phyloP scores from a whole-genome alignment of 495 filamentous ascomycete species.

The Talaromyces liani region DNA sequence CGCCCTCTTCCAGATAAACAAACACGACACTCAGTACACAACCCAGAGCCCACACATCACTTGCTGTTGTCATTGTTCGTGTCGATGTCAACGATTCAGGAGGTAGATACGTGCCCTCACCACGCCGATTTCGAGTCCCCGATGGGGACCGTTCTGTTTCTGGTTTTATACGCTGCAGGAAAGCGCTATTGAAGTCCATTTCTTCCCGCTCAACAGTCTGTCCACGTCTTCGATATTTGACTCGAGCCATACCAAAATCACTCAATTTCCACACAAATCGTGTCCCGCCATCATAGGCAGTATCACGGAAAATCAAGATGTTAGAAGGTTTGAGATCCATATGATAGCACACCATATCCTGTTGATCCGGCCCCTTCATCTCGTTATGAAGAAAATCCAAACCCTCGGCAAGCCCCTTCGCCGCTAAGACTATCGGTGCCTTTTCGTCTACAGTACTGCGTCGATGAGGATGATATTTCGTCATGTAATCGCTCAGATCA shows the following conservation, averaged over 20 bases:
- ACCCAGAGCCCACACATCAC: conserved; percentile 30
- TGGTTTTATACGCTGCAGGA: neutral
- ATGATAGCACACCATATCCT: conserved; percentile 27
- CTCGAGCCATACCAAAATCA: conserved; percentile 31
- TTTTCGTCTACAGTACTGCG: conserved; percentile 12
- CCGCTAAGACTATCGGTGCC: conserved; percentile 17
- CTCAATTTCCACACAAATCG: conserved; percentile 28
- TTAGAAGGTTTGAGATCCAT: conserved; percentile 33
- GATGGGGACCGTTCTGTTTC: conserved; percentile 12
- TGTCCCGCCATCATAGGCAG: conserved; percentile 4
- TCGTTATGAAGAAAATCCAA: conserved; percentile 27
- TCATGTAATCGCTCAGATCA: conserved; percentile 26
- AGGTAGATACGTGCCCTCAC: conserved; percentile 23
- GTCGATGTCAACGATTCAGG: conserved; percentile 19
- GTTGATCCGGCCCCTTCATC: conserved; percentile 16
- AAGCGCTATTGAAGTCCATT: conserved; percentile 7
- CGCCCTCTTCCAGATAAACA: conserved; percentile 23
- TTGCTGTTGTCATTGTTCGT: conserved; percentile 22
- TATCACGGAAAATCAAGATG: conserved; percentile 24
- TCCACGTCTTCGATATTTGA: conserved; percentile 15
- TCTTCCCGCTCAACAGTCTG: conserved; percentile 10
- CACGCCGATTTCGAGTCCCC: conserved; percentile 12
- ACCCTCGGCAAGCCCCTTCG: conserved; percentile 23
- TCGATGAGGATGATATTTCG: conserved; percentile 8
- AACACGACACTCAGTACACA: conserved; percentile 29